Conservation (phyloP, 2,329 filamentous ascomycete species). For the Scytalidium lignicola region DNA sequence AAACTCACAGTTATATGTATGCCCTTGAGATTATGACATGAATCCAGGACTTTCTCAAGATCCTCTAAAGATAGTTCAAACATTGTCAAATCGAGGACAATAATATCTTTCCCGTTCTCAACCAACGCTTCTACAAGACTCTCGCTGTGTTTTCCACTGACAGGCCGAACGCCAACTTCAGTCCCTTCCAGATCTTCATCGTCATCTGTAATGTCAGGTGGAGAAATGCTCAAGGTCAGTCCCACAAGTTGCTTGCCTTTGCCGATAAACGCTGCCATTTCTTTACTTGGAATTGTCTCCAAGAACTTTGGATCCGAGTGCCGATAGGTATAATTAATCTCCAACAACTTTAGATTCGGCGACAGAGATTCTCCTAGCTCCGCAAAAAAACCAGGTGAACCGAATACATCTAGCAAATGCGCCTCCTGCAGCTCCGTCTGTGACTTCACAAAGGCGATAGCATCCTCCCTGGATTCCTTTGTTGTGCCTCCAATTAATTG, state of each 20-base stretch:
- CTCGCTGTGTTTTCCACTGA: slow-evolving; percentile 5
- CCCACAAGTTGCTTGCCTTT: slow-evolving; percentile 8
- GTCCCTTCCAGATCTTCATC: slow-evolving; percentile 21
- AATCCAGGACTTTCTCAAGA: slow-evolving; percentile 28
- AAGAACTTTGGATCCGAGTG: slow-evolving; percentile 28
- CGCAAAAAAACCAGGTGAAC: slow-evolving; percentile 34
- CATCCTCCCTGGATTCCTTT: slow-evolving; percentile 32
- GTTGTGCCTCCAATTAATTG: slow-evolving; percentile 40
- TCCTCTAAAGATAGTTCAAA: slow-evolving; percentile 33
- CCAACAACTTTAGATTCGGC: slow-evolving; percentile 35
- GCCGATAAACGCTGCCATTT: slow-evolving; percentile 11
- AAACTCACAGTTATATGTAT: slow-evolving; percentile 32
- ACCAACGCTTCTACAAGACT: slow-evolving; percentile 12
- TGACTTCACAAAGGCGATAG: slow-evolving; percentile 30
- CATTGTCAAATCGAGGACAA: slow-evolving; percentile 31
- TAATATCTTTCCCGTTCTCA: slow-evolving; percentile 18
- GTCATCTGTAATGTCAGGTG: slow-evolving; percentile 14
- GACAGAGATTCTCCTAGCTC: slow-evolving; percentile 18
- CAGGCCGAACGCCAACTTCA: slow-evolving; percentile 13
- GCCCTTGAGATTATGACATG: slow-evolving; percentile 32
- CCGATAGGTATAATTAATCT: slow-evolving; percentile 41
- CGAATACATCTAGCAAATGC: slow-evolving; percentile 43
- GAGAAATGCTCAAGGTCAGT: slow-evolving; percentile 12
- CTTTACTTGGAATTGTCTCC: slow-evolving; percentile 8
- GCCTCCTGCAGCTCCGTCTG: slow-evolving; percentile 32